Base-by-base conservation (phyloP, 352 stramenopile species). In the Elongisporangium anandrum region DNA sequence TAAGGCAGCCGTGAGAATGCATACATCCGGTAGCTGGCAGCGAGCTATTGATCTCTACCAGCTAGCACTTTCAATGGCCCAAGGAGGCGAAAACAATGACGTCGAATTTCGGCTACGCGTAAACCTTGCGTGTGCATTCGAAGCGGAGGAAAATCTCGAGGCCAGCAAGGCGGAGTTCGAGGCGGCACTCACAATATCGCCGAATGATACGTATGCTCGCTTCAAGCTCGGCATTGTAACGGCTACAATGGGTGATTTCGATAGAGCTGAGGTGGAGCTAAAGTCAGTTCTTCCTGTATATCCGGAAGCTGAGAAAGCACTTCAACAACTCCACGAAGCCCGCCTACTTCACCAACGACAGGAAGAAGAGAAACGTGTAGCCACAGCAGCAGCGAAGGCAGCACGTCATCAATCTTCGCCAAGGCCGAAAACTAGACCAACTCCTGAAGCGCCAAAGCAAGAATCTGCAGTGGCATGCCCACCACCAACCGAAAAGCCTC, bases 31-130 rank as follows among this genome's bases (percentile, higher is more conserved):
- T 45, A 78, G 88, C 17, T 73, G 79, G 56, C 73, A 80, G 13
- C 75, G 71, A 19, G 83, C 83, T 26, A 79, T 85, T 15, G 83
- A 90, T 22, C 60, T 93, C n/a, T 93, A 93, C 63, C 52, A 76
- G 16, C 57, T 91, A 9, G 74, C 81, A 3, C 63, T 93, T 10
- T 69, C 75, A 16, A 82, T 87, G 57, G 29, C 29, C 13, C 29
- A 41, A 41, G 29, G 29, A 41, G 68, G 77, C 17, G 65, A 80
- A 1, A 82, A 77, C 49, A 63, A 77, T 4, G 72, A 88, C 50
- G 77, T 90, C 21, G 61, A 76, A 58, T 89, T 90, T 41, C 72
- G 79, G 3, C 56, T 92, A 52, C 73, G 76, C 8, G 70, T 92
- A 24, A 90, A 92, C 39, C 57, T 91, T n/a, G 83, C 73, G 10